phyloP scores from a whole-genome alignment of 75 land plant genomes.

The Larix kaempferi region DNA sequence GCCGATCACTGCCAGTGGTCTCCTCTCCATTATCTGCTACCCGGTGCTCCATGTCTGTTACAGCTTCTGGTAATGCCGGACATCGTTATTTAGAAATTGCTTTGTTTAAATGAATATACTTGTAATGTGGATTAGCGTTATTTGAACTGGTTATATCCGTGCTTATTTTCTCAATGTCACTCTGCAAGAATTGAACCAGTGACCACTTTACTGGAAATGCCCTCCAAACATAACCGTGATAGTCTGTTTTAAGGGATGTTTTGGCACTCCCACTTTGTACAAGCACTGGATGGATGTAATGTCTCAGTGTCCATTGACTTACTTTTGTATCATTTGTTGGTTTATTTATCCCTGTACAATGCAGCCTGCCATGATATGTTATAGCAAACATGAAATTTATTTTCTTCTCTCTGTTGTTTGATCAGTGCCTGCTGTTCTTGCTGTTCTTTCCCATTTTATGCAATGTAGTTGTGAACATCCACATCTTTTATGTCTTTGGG shows the following conservation, averaged over 20 bases:
- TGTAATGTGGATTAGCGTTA: background rate
- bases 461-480: too few relatives aligned
- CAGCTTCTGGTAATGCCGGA: background rate
- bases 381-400: too few relatives aligned
- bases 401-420: too few relatives aligned
- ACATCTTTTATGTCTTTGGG: too few relatives aligned
- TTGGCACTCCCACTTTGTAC: background rate
- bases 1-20: background rate
- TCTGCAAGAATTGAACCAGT: background rate
- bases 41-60: background rate
- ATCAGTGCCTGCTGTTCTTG: too few relatives aligned
- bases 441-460: too few relatives aligned
- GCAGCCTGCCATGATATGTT: too few relatives aligned
- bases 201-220: background rate
- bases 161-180: background rate
- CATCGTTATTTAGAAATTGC: background rate
- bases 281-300: background rate
- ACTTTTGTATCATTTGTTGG: background rate
- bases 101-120: background rate
- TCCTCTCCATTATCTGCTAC: background rate
- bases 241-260: background rate
- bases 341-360: too few relatives aligned
- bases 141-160: background rate
- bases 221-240: background rate
- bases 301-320: background rate